A percentile compares a stretch with the other conserved stretches of the same genome.
These are phyloP conservation scores for Rhizopus delemar DNA, from an alignment of 371 early-diverging fungal species.

Conservation along the genomic window DNA sequence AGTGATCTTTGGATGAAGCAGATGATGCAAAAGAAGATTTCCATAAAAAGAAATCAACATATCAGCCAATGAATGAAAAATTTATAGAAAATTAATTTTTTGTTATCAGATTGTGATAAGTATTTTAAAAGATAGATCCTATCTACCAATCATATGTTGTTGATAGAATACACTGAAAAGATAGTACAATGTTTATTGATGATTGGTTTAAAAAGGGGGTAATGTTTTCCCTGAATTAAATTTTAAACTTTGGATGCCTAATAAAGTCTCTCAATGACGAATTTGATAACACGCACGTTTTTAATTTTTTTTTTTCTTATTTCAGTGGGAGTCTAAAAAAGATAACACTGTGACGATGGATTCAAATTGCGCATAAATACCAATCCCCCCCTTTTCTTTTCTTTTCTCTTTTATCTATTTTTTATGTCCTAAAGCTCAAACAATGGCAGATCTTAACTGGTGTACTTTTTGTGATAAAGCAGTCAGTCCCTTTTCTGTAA, in stretches of 20 bases:
- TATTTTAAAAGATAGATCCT: neutral
- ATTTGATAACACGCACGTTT: conserved; percentile 8
- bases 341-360: neutral
- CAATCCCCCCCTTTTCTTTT: neutral
- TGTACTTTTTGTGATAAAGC: conserved; percentile 47
- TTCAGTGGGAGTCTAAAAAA: conserved; percentile 1
- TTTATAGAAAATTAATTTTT: no score
- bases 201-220: neutral
- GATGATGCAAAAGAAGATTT: no score
- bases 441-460: conserved; percentile 40
- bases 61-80: no score
- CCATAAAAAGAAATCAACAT: no score
- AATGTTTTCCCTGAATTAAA: neutral
- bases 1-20: no score
- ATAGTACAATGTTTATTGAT: neutral
- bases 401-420: conserved; percentile 2
- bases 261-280: conserved; percentile 7
- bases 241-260: neutral
- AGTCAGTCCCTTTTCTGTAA: conserved; percentile 41
- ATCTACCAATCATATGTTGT: neutral
- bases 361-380: neutral
- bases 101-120: neutral
- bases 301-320: no score
- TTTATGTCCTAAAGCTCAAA: conserved; percentile 1
- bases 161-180: neutral